Evolutionary conservation across 2,329 filamentous ascomycete species (phyloP).

Genomic region (Sporothrix inflata): DNA sequence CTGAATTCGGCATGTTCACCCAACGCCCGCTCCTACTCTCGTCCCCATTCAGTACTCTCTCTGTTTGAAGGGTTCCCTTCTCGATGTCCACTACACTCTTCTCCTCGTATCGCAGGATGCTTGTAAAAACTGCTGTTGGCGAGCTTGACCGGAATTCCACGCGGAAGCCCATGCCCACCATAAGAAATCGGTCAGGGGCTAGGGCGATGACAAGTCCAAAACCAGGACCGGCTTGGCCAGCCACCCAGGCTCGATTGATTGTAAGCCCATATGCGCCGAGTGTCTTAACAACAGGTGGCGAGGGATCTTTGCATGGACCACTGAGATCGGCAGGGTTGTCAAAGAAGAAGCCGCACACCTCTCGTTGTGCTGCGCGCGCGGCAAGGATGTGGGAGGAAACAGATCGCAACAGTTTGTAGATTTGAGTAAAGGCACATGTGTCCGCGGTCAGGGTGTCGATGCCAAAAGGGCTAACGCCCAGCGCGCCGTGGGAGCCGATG

Average conservation of each 20-base stretch:
- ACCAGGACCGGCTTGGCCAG: not conserved
- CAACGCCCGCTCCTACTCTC: not conserved
- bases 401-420: not conserved
- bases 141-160: not conserved
- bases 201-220: not conserved
- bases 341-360: not conserved
- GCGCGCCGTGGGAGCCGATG: not conserved
- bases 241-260: not conserved
- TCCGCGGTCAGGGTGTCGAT: not conserved
- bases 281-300: not conserved
- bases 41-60: not conserved
- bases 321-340: not conserved
- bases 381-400: not conserved
- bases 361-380: no score
- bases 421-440: not conserved
- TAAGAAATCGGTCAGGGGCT: not conserved
- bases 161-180: not conserved
- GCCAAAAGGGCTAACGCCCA: not conserved
- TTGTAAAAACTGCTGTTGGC: not conserved
- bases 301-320: not conserved
- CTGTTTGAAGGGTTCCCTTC: not conserved
- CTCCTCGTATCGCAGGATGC: not conserved
- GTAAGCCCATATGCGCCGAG: not conserved
- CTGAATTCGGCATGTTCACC: not conserved
- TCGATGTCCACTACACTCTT: not conserved